Evolutionary conservation across 495 filamentous ascomycete genomes (phyloP).

Genomic region (Trichocladium antarcticum): DNA sequence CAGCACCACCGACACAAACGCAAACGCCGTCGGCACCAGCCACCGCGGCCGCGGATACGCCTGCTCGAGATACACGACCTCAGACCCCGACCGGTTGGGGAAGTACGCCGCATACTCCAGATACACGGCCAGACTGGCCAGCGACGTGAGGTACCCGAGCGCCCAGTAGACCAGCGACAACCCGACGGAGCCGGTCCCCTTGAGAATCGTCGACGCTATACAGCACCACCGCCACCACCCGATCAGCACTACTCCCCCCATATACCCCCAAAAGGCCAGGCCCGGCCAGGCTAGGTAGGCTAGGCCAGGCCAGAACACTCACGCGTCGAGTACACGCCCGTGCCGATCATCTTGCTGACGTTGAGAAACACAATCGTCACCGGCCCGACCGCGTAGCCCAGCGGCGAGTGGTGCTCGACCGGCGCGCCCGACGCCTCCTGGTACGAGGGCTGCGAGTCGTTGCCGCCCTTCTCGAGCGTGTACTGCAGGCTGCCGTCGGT

Average conservation of each 20-base stretch:
- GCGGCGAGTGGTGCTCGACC: conserved; percentile 45
- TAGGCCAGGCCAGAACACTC: no score
- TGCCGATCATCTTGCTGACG: conserved; percentile 55
- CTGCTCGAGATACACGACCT: conserved; percentile 58
- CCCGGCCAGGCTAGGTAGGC: no score
- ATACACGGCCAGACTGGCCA: conserved; percentile 43
- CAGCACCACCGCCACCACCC: no score
- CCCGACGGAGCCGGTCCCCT: conserved; percentile 47
- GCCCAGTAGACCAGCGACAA: conserved; percentile 51
- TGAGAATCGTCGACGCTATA: conserved; percentile 47
- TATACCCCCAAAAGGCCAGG: no score
- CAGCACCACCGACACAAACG: conserved; percentile 46
- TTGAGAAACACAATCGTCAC: conserved; percentile 51
- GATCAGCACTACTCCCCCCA: no score
- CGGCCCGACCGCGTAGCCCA: conserved; percentile 49
- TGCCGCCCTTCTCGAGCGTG: conserved; percentile 43
- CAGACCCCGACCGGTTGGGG: conserved; percentile 52
- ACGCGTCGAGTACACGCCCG: conserved; percentile 56
- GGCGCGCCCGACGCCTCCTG: conserved; percentile 55
- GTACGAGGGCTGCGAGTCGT: conserved; percentile 45
- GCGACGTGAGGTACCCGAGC: conserved; percentile 45
- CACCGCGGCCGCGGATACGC: conserved; percentile 51
- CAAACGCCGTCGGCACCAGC: conserved; percentile 51
- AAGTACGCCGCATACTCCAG: conserved; percentile 53
- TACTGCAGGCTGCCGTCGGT: conserved; percentile 39